Base-by-base conservation (phyloP, 2,329 filamentous ascomycete genomes). In the Sporothrix variecibatus region DNA sequence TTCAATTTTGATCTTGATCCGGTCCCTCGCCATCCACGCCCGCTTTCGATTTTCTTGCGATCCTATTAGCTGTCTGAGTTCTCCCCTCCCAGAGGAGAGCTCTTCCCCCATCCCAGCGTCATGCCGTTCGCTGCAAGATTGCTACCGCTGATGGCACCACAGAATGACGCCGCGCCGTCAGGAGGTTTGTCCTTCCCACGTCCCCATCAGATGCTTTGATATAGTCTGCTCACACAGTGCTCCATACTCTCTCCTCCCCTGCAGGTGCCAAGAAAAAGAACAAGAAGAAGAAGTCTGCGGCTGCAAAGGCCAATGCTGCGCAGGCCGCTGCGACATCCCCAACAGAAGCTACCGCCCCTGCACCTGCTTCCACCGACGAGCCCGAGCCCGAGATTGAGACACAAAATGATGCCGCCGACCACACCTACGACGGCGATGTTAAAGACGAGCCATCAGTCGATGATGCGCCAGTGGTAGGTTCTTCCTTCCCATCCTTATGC, bases 271-370 rank as follows among this genome's bases (percentile, higher is more conserved):
- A 88, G 83, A 89, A 87, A 83, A 87, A 85, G 80, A 87, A 85
- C 78, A 89, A 87, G 78, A 90, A 89, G 82, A 90, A 88, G 83
- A 89, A 87, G 84, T 70, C 75, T 8, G 87, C 86, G 77, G 83
- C 83, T 62, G 82, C 82, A 79, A 87, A 86, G 80, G 80, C 82
- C 74, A 72, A 75, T 75, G 64, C 65, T n/a, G 67, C 72, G 38
- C 60, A 46, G 62, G 23, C 74, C 23, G 70, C 75, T 28, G 49
- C 76, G 51, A 76, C 77, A 78, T 77, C 79, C 23, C 43, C 77
- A 51, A 43, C 69, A 60, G 64, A 71, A 26, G 71, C 70, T 1
- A 28, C 72, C 2, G 73, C 71, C 38, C n/a, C 74, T 58, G 51
- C 72, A 69, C 46, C 43, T 43, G 40, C 65, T n/a, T 46, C 72